Evolutionary conservation across 441 rosid genomes (phyloP).

Genomic region (Rhodomyrtus psidioides): DNA sequence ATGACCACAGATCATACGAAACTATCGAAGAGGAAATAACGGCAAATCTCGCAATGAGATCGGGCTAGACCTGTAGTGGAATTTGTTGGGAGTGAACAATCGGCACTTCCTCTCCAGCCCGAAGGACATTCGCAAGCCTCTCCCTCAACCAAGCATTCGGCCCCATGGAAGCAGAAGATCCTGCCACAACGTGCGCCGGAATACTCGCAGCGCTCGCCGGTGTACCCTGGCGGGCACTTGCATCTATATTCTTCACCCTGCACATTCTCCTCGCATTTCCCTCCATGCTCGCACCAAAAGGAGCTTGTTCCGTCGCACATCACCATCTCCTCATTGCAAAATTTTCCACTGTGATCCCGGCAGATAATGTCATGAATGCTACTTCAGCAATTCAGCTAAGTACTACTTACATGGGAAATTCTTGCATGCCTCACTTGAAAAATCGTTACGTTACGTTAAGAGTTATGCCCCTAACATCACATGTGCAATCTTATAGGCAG

Average conservation of each 20-base stretch:
- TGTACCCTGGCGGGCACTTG: neutral
- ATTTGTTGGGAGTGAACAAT: slow-evolving; percentile 2
- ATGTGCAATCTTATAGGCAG: neutral
- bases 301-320: slow-evolving; percentile 8
- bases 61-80: neutral
- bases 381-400: neutral
- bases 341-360: neutral
- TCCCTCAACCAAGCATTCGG: slow-evolving; percentile 1
- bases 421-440: neutral
- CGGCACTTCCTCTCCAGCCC: slow-evolving; percentile 1
- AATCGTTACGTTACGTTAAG: neutral
- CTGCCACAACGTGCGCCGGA: neutral
- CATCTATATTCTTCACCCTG: slow-evolving; percentile 6
- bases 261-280: slow-evolving; percentile 4
- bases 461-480: neutral
- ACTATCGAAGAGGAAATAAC: neutral
- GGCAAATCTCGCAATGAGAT: neutral
- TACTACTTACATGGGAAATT: neutral
- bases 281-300: slow-evolving; percentile 4
- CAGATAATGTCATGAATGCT: neutral
- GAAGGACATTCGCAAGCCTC: slow-evolving; percentile 1
- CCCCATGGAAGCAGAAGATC: slow-evolving; percentile 5
- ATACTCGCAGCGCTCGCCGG: neutral
- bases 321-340: slow-evolving; percentile 7
- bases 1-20: neutral